Evolutionary conservation across 2,329 filamentous ascomycete species (phyloP).

Genomic region (Coniochaeta sp.): DNA sequence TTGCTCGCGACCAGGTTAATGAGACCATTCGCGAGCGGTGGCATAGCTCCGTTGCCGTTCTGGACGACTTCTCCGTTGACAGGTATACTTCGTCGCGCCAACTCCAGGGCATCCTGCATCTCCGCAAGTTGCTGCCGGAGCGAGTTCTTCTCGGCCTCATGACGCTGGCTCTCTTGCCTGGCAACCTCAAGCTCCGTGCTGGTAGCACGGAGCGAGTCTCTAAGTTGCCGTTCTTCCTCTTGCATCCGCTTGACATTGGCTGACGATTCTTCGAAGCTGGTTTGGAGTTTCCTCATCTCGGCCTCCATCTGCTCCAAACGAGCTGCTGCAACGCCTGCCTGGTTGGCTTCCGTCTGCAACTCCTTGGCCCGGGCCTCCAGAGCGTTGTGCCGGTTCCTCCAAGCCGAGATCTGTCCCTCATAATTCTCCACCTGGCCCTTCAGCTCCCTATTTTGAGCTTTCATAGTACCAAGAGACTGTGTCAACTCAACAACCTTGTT

Average conservation of each 20-base stretch:
- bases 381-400: conserved; percentile 86
- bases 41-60: conserved; percentile 50
- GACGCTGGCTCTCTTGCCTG: conserved; percentile 64
- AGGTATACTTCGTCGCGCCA: conserved; percentile 71
- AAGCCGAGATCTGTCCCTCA: conserved; percentile 91
- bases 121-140: conserved; percentile 84
- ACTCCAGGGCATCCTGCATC: conserved; percentile 84
- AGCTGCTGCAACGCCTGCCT: conserved; percentile 91
- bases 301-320: conserved; percentile 86
- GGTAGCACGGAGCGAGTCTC: conserved; percentile 72
- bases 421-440: conserved; percentile 89
- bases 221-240: conserved; percentile 81
- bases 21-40: conserved; percentile 61
- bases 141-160: conserved; percentile 78
- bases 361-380: conserved; percentile 88
- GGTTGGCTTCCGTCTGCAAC: conserved; percentile 91
- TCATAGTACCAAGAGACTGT: conserved; percentile 84
- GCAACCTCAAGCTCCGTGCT: conserved; percentile 75
- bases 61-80: conserved; percentile 56
- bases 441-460: conserved; percentile 87
- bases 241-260: conserved; percentile 89
- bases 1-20: conserved; percentile 97
- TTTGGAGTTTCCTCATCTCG: conserved; percentile 88
- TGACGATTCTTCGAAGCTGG: conserved; percentile 82
- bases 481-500: conserved; percentile 99